Evolutionary conservation across 306 rosid species (phyloP).

Genomic region (Mimosa bimucronata): DNA sequence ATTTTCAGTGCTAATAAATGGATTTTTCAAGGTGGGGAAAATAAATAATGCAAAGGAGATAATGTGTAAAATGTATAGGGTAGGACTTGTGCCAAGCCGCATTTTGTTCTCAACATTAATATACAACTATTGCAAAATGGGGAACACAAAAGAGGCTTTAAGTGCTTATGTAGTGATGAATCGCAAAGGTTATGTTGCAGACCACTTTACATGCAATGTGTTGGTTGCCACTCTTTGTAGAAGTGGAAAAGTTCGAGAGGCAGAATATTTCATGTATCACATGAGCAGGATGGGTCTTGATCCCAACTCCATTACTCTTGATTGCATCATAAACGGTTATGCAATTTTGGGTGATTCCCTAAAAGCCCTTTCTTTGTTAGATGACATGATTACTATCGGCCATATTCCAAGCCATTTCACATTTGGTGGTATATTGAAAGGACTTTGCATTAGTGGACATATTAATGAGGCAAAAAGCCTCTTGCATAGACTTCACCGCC

Average conservation of each 20-base stretch:
- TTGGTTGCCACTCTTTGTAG: constrained; percentile 62
- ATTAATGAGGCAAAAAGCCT: constrained; percentile 53
- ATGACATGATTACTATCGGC: constrained; percentile 66
- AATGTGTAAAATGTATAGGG: constrained; percentile 65
- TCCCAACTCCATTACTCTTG: constrained; percentile 60
- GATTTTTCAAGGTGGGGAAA: constrained; percentile 63
- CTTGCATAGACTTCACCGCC: constrained; percentile 51
- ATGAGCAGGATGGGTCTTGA: constrained; percentile 64
- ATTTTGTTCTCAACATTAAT: constrained; percentile 69
- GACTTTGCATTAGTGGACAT: constrained; percentile 65
- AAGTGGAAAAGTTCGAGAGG: constrained; percentile 56
- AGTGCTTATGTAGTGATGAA: constrained; percentile 66
- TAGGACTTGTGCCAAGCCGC: constrained; percentile 56
- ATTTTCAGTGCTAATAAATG: constrained; percentile 79
- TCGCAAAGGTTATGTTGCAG: constrained; percentile 47
- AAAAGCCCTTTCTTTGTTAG: constrained; percentile 61
- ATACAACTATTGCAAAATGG: constrained; percentile 67
- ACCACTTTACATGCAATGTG: constrained; percentile 61
- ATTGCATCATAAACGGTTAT: constrained; percentile 62
- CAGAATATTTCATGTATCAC: constrained; percentile 70
- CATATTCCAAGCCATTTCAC: constrained; percentile 67
- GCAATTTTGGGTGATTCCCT: constrained; percentile 63
- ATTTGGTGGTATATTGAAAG: constrained; percentile 67
- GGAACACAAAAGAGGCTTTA: constrained; percentile 59
- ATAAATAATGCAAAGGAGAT: constrained; percentile 64